Evolutionary conservation across 1,139 yeast species (phyloP).

Genomic region (Hemisphaericaspora subhashii): DNA sequence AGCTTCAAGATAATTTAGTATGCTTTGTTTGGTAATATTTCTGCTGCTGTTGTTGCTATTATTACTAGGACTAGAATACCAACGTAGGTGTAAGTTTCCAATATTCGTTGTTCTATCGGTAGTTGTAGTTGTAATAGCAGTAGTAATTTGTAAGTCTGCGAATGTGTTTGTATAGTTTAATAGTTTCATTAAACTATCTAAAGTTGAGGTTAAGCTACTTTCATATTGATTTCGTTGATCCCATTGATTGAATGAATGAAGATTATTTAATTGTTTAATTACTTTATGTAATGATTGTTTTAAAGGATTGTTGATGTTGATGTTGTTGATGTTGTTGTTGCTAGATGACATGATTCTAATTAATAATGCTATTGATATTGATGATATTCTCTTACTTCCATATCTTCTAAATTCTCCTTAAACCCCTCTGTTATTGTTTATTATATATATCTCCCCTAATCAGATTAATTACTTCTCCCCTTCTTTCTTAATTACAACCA

Average conservation of each 20-base stretch:
- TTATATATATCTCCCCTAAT: too few species aligned
- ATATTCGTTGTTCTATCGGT: slow-evolving; percentile 4
- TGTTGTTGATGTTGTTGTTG: too few species aligned
- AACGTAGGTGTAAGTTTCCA: slow-evolving; percentile 7
- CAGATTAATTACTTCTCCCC: too few species aligned
- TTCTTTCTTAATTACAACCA: too few species aligned
- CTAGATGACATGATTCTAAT: too few species aligned
- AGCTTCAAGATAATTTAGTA: slow-evolving; percentile 3
- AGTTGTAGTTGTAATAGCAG: slow-evolving; percentile 7
- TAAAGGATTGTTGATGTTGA: slow-evolving; percentile 1
- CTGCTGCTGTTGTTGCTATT: slow-evolving; percentile 1
- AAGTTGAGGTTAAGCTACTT: slow-evolving; percentile 16
- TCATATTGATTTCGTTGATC: slow-evolving; percentile 17
- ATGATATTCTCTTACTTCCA: too few species aligned
- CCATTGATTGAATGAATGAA: slow-evolving; percentile 17
- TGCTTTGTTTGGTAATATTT: slow-evolving; percentile 3
- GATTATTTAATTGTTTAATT: slow-evolving; percentile 23
- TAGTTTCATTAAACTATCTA: slow-evolving; percentile 12
- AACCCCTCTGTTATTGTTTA: too few species aligned
- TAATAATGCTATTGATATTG: too few species aligned
- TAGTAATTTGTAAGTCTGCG: slow-evolving; percentile 4
- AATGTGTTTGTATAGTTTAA: slow-evolving; percentile 4
- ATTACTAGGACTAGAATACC: slow-evolving; percentile 1
- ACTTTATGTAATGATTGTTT: slow-evolving; percentile 23
- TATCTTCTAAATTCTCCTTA: too few species aligned